Conservation (phyloP, 1,284 basidiomycete genomes). For the Moesziomyces sp. region DNA sequence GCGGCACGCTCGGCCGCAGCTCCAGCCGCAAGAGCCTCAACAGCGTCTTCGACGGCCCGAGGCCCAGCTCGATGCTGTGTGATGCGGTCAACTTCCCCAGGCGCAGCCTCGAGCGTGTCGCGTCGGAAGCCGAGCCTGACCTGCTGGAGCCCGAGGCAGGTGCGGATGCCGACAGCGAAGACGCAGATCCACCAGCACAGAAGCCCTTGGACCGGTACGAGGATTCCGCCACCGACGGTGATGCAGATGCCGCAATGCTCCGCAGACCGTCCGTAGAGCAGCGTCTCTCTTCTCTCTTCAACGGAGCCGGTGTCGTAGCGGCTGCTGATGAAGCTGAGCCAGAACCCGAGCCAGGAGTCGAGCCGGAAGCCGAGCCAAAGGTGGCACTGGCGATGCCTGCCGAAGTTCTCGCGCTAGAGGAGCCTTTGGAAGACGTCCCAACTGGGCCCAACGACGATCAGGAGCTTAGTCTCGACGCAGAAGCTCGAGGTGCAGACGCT, state of each 20-base stretch:
- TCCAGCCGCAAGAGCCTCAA: conserved; percentile 22
- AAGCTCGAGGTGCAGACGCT: no score
- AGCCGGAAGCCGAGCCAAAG: neutral
- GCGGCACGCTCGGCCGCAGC: conserved; percentile 41
- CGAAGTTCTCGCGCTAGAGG: no score
- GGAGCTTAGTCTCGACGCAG: no score
- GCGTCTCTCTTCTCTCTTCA: conserved; percentile 27
- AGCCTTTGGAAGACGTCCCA: no score
- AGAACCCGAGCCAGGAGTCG: neutral
- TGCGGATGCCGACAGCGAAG: neutral
- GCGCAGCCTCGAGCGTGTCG: conserved; percentile 28
- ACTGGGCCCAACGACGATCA: no score
- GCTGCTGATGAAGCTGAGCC: neutral
- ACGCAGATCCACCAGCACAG: conserved; percentile 12
- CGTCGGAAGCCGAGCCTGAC: conserved; percentile 33
- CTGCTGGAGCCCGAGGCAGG: conserved; percentile 1
- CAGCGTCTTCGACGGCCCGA: conserved; percentile 11
- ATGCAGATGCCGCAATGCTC: conserved; percentile 1
- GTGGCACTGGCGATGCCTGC: no score
- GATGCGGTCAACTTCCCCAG: conserved; percentile 4
- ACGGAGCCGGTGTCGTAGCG: neutral
- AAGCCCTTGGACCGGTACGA: conserved; percentile 12
- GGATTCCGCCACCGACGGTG: neutral
- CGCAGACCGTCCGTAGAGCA: conserved; percentile 21
- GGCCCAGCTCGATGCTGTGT: neutral